Evolutionary conservation across 257 asterid genomes (phyloP).

Genomic region (Ophiorrhiza pumila): DNA sequence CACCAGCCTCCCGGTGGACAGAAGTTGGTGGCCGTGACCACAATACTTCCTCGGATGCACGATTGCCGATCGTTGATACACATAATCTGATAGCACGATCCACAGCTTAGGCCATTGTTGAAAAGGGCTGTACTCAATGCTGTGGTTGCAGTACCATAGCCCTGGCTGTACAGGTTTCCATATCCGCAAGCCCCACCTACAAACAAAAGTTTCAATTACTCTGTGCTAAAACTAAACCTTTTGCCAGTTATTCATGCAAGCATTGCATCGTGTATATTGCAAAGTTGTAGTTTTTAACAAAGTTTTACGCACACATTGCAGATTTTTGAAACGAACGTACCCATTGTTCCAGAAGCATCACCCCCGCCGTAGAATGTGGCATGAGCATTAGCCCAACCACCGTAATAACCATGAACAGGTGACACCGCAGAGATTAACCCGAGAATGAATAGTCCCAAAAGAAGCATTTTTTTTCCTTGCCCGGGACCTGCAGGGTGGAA

Average conservation of each 20-base stretch:
- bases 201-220: not conserved
- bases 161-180: slow-evolving; percentile 79
- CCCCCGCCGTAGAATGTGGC: slow-evolving; percentile 98
- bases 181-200: slow-evolving; percentile 96
- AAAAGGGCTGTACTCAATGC: slow-evolving; percentile 82
- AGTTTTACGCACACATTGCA: not conserved
- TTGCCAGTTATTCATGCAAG: not conserved
- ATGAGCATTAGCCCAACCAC: slow-evolving; percentile 84
- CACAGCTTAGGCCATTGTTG: slow-evolving; percentile 79
- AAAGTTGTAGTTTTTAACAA: too few species aligned
- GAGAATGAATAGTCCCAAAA: slow-evolving; percentile 32
- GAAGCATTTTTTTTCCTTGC: slow-evolving; percentile 25
- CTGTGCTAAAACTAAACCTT: not conserved
- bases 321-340: slow-evolving; percentile 26
- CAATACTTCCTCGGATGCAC: slow-evolving; percentile 63
- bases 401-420: slow-evolving; percentile 48
- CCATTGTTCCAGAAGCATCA: slow-evolving; percentile 98
- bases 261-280: too few species aligned
- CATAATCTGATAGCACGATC: slow-evolving; percentile 63
- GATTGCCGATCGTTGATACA: slow-evolving; percentile 57
- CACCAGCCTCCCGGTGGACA: slow-evolving; percentile 99
- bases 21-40: slow-evolving; percentile 86
- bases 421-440: slow-evolving; percentile 41
- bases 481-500: slow-evolving; percentile 34
- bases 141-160: slow-evolving; percentile 81